Evolutionary conservation across 345 rosid species (phyloP).

Genomic region (Ailanthus altissimus): DNA sequence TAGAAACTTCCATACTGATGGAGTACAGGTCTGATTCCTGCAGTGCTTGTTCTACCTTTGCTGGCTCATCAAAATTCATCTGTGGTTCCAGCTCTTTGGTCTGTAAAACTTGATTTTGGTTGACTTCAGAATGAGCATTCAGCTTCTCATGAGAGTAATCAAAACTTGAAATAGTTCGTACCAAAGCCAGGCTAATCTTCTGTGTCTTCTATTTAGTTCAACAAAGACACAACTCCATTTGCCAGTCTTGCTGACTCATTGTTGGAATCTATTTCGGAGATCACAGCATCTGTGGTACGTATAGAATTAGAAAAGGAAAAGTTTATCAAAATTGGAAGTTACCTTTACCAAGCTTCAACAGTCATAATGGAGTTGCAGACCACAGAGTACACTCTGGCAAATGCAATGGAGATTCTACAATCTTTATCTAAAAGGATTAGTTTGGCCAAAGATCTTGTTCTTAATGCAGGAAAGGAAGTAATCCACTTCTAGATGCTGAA

Average conservation of each 20-base stretch:
- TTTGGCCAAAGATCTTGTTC: conserved; percentile 48
- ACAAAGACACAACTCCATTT: conserved; percentile 30
- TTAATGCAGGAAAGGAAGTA: conserved; percentile 26
- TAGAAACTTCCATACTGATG: conserved; percentile 40
- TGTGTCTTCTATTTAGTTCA: conserved; percentile 37
- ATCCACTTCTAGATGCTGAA: conserved; percentile 40
- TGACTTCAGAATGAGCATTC: conserved; percentile 39
- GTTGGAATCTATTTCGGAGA: conserved; percentile 54
- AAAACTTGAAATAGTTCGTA: too few species aligned
- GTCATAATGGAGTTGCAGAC: conserved; percentile 73
- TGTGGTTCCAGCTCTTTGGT: conserved; percentile 25
- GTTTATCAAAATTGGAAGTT: conserved; percentile 57
- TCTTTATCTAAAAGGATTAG: conserved; percentile 51
- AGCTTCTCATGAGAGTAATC: conserved; percentile 84
- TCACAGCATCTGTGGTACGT: conserved; percentile 42
- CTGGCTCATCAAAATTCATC: conserved; percentile 16
- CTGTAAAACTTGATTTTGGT: conserved; percentile 26
- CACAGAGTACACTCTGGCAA: conserved; percentile 36
- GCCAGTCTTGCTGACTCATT: conserved; percentile 38
- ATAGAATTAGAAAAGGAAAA: conserved; percentile 44
- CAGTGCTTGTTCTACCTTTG: conserved; percentile 21
- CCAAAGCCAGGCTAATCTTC: conserved; percentile 1
- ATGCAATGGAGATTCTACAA: conserved; percentile 47
- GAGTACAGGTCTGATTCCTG: conserved; percentile 73
- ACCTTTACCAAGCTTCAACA: conserved; percentile 60